Evolutionary conservation across 2,329 filamentous ascomycete species (phyloP).

Genomic region (Ascochyta fabae): DNA sequence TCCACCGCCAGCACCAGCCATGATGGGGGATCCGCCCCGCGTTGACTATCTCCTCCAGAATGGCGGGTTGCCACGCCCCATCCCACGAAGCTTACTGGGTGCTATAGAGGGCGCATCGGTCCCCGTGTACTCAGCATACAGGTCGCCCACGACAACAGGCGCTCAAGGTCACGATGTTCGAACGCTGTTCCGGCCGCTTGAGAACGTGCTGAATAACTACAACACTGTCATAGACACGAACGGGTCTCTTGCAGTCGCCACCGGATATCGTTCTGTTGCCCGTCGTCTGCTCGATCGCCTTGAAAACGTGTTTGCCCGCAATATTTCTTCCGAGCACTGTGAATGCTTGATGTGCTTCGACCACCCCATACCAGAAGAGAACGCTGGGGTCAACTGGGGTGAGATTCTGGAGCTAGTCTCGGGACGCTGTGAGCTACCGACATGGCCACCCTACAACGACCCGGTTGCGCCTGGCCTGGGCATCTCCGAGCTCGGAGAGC

Average conservation of each 20-base stretch:
- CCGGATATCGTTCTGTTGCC: constrained; percentile 93
- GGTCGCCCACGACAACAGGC: constrained; percentile 58
- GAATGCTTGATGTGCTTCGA: constrained; percentile 81
- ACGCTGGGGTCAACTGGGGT: constrained; percentile 84
- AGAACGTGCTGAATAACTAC: constrained; percentile 85
- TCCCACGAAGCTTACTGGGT: constrained; percentile 76
- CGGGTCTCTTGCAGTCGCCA: constrained; percentile 92
- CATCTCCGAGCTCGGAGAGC: constrained; percentile 58
- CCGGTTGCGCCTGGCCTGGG: constrained; percentile 62
- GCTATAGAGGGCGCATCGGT: constrained; percentile 64
- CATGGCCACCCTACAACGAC: constrained; percentile 82
- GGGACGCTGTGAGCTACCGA: constrained; percentile 81
- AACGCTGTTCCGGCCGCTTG: constrained; percentile 81
- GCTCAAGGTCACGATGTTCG: constrained; percentile 64
- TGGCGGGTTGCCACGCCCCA: constrained; percentile 75
- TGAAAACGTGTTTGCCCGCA: constrained; percentile 91
- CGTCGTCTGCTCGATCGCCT: constrained; percentile 86
- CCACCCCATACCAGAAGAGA: constrained; percentile 51
- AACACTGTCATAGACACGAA: constrained; percentile 79
- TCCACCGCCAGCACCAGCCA: constrained; percentile 64
- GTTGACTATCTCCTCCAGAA: constrained; percentile 93
- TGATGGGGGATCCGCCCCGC: constrained; percentile 71
- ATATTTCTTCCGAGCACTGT: constrained; percentile 87
- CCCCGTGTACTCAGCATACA: constrained; percentile 65
- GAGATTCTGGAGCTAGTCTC: constrained; percentile 94